Conservation (phyloP, 371 early-diverging fungal genomes). For the Mortierella sp. region DNA sequence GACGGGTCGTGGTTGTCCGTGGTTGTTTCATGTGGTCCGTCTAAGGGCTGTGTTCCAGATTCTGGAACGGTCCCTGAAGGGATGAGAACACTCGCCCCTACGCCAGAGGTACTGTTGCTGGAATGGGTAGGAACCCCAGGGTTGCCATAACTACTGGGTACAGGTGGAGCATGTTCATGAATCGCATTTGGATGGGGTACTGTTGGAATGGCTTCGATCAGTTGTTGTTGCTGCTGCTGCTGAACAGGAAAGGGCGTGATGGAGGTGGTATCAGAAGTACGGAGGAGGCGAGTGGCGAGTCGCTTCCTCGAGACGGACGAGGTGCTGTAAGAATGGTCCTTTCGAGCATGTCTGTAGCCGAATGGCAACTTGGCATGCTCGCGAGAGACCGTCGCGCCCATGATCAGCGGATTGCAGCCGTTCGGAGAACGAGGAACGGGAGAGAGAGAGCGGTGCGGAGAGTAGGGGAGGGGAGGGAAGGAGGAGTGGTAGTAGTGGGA, state of each 20-base stretch:
- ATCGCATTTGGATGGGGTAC: background rate
- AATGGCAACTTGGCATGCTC: constrained; percentile 52
- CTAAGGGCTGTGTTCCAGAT: constrained; percentile 26
- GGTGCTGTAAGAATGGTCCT: constrained; percentile 37
- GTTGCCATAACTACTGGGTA: background rate
- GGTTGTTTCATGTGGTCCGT: constrained; percentile 2
- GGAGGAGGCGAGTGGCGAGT: constrained; percentile 28
- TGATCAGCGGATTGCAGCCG: constrained; percentile 3
- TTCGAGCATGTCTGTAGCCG: constrained; percentile 46
- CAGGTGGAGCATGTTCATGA: background rate
- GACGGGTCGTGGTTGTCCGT: background rate
- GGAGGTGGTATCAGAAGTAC: constrained; percentile 40
- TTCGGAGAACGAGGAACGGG: background rate
- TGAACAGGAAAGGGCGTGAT: constrained; percentile 41
- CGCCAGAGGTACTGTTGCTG: background rate
- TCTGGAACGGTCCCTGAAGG: constrained; percentile 17
- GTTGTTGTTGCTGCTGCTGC: background rate
- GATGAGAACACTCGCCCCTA: background rate
- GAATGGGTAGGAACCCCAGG: background rate
- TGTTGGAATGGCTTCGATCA: constrained; percentile 15
- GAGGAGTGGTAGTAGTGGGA: constrained; percentile 1
- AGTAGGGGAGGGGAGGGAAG: background rate
- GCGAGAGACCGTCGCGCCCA: constrained; percentile 47
- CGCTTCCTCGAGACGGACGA: constrained; percentile 40
- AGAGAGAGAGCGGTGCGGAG: background rate